Percentiles rank a stretch among this genome's conserved stretches.
phyloP scores from a whole-genome alignment of 2,329 filamentous ascomycete genomes.

The Nectriaceae sp. region DNA sequence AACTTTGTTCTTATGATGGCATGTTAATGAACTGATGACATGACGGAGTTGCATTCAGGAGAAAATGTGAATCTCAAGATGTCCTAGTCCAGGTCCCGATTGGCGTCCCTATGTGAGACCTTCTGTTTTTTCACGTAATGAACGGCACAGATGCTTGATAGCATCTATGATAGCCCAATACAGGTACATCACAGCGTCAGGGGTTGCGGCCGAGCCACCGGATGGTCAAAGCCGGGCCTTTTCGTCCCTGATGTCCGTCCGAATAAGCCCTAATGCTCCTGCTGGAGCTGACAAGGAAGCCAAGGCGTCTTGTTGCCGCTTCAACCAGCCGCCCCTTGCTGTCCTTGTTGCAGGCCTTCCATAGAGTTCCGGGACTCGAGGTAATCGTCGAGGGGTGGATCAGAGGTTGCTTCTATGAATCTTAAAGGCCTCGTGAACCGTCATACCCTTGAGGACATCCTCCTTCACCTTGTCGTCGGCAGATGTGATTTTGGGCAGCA shows the following conservation, averaged over 20 bases:
- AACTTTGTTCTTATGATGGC: slow-evolving; percentile 34
- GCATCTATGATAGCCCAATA: no score
- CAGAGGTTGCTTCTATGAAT: slow-evolving; percentile 48
- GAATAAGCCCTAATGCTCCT: background rate
- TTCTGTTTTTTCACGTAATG: no score
- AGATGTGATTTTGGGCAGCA: slow-evolving; percentile 53
- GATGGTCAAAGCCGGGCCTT: background rate
- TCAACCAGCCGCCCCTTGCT: background rate
- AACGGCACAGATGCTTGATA: no score
- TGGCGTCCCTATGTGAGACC: no score
- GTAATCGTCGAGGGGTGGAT: background rate
- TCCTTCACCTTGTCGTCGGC: slow-evolving; percentile 64
- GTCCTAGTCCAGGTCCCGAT: slow-evolving; percentile 1
- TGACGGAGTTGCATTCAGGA: slow-evolving; percentile 24
- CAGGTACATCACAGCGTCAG: no score
- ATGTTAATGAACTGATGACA: slow-evolving; percentile 44
- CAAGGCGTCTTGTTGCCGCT: background rate
- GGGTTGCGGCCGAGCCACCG: background rate
- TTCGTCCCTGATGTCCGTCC: background rate
- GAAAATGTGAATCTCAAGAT: slow-evolving; percentile 11
- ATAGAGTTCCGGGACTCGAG: background rate
- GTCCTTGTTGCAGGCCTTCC: no score
- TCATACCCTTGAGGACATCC: slow-evolving; percentile 63
- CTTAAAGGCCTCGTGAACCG: slow-evolving; percentile 67
- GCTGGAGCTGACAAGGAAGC: background rate